Evolutionary conservation across 1,284 basidiomycete genomes (phyloP), one percentile per base, ranked within the genome.

Genomic region (Trametes hirsuta): DNA sequence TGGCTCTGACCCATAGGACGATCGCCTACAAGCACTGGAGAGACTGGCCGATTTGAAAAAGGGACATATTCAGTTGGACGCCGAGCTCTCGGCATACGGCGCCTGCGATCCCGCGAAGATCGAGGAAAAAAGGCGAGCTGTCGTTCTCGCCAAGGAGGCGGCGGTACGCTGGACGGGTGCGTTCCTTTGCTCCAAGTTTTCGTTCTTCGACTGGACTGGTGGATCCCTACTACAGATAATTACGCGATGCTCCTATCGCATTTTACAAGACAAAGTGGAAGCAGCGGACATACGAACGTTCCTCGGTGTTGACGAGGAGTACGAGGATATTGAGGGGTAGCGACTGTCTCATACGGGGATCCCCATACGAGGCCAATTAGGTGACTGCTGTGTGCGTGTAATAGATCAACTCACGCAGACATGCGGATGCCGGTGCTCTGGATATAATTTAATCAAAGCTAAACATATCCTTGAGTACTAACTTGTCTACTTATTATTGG

Each of bases 111-210:
- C 94, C 0, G 81, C 79, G 50, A 90, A 87, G 69, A 81, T 94
- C 39, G 90, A 93, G 71, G 85, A 89, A 69, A 90, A 87, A 72
- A 85, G 81, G 58, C 76, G 87, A 44, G 91, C 87, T 0, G 79
- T 86, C 8, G 80, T 82, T 41, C 79, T 94, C 4, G 91, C 90
- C 6, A 90, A 88, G 62, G 91, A 94, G 68, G 93, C 92, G 3
- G 84, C 90, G 6, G 72, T 88, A 37, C 84, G 93, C 10, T 95
- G 93, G 92, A 95, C 94, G 46, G 93, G 93, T 94, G 67, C 61
- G 84, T 68, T 18, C 22, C 3, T 21, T 12, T 37, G 47, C 45
- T 22, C 22, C 24, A 14, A 22, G 48, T 35, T 53, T 22, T 15
- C 5, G 4, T 18, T 24, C 22, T 6, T 21, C 35, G 25, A n/a